Percentiles rank a stretch among this genome's conserved stretches.
Evolutionary conservation across 2,329 filamentous ascomycete genomes (phyloP).

Genomic region (Clarireedia homoeocarpa): DNA sequence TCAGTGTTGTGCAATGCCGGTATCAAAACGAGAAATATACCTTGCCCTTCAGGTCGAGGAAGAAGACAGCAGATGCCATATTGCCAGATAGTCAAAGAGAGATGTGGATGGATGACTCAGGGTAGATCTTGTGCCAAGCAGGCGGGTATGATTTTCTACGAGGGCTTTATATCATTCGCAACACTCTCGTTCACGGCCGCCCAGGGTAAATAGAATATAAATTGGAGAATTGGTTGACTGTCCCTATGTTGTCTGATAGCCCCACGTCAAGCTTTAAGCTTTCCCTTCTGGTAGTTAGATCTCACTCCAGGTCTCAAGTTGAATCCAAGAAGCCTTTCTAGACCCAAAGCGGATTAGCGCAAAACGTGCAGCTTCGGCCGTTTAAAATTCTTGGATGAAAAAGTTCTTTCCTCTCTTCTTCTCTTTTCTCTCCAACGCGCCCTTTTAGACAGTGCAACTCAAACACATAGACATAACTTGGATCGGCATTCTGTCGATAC

Average conservation of each 20-base stretch:
- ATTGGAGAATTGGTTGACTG: background rate
- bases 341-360: background rate
- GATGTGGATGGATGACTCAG: background rate
- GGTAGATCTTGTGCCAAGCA: constrained; percentile 7
- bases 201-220: background rate
- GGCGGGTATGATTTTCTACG: constrained; percentile 13
- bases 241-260: constrained; percentile 7
- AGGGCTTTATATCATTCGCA: constrained; percentile 18
- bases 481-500: constrained; percentile 62
- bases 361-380: background rate
- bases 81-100: constrained; percentile 12
- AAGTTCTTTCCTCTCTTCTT: constrained; percentile 32
- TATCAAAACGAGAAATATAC: constrained; percentile 39
- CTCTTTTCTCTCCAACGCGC: constrained; percentile 52
- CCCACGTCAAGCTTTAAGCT: constrained; percentile 18
- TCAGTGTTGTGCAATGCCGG: constrained; percentile 15
- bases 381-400: background rate
- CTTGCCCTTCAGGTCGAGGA: constrained; percentile 99
- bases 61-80: constrained; percentile 98
- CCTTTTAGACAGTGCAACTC: constrained; percentile 80
- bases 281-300: background rate
- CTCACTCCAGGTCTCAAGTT: constrained; percentile 3
- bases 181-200: background rate
- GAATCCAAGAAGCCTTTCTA: background rate
- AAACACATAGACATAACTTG: constrained; percentile 49